Evolutionary conservation across 768 basidiomycete species (phyloP), one percentile per base, ranked within the genome.

Genomic region (Termitomyces sp.): DNA sequence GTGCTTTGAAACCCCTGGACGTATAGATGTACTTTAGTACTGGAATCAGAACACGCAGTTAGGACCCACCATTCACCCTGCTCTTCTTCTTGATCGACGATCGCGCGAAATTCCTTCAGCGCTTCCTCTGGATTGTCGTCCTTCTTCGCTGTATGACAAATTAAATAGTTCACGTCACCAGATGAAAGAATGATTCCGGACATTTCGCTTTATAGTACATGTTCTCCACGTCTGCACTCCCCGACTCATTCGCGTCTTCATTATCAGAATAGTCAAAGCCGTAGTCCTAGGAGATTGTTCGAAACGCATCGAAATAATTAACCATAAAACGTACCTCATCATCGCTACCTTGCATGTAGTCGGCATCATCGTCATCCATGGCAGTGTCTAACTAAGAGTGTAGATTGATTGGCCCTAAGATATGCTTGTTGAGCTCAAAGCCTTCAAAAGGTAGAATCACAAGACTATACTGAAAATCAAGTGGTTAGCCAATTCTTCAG

Each of bases 121-220:
- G 97, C 96, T 36, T 85, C 89, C 67, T 97, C 93, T 36, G 95
- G 91, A 61, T 89, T 88, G 67, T 98, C 97, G 66, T 96, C 95
- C 71, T 96, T 97, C 75, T 93, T 88, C 31, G 88, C 95, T 95
- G 64, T 33, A 34, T 22, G 13, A 48, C 9, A n/a, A n/a, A 54
- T 60, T 12, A 58, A 58, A 56, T 59, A 52, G 61, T 54, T 11
- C 22, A 39, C 20, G 37, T 20, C 30, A 12, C 51, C 34, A 47
- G 44, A 54, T 47, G 54, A 36, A 45, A 4, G 44, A 60, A 27
- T 57, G 41, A 42, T 27, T 33, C 73, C 88, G 54, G 64, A 98
- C 96, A 87, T 74, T 99, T 99, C 12, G 97, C 97, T 51, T 88
- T 90, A 72, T 98, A 98, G 75, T 99, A 99, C 84, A 95, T 86